Percentiles rank a stretch among this genome's conserved stretches.
These are phyloP conservation scores for Narthecium ossifragum DNA, from an alignment of 106 monocot species.

Conservation along the genomic window DNA sequence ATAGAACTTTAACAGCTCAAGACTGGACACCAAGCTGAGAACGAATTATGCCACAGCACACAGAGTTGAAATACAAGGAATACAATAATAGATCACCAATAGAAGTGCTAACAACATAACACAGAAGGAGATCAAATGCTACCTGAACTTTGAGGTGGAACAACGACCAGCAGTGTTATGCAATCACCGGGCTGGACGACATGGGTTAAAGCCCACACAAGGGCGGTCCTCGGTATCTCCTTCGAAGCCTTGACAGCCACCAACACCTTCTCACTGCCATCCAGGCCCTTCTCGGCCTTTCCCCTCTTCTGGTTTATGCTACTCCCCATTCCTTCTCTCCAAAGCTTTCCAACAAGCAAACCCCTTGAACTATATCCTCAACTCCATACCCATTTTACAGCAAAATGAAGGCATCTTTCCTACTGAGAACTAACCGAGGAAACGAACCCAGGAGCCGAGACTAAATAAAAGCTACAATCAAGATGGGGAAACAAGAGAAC, in stretches of 20 bases:
- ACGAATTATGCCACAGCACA: too few species aligned
- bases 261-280: slow-evolving; percentile 48
- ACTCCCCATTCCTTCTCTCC: not conserved
- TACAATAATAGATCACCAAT: too few species aligned
- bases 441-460: not conserved
- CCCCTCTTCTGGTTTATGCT: slow-evolving; percentile 14
- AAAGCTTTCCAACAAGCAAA: not conserved
- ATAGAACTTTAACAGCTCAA: too few species aligned
- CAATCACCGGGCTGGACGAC: slow-evolving; percentile 86
- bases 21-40: too few species aligned
- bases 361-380: not conserved
- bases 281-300: slow-evolving; percentile 23
- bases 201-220: slow-evolving; percentile 80
- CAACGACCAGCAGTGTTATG: slow-evolving; percentile 61
- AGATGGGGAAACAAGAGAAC: too few species aligned
- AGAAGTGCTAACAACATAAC: not conserved
- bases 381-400: not conserved
- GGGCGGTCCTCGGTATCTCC: slow-evolving; percentile 63
- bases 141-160: slow-evolving; percentile 62
- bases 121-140: not conserved
- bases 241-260: slow-evolving; percentile 82
- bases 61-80: too few species aligned
- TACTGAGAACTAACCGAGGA: not conserved
- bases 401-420: not conserved
- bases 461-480: too few species aligned